These are phyloP conservation scores for Eragrostis curvula DNA, from an alignment of 176 grass and related monocot species.

Conservation along the genomic window DNA sequence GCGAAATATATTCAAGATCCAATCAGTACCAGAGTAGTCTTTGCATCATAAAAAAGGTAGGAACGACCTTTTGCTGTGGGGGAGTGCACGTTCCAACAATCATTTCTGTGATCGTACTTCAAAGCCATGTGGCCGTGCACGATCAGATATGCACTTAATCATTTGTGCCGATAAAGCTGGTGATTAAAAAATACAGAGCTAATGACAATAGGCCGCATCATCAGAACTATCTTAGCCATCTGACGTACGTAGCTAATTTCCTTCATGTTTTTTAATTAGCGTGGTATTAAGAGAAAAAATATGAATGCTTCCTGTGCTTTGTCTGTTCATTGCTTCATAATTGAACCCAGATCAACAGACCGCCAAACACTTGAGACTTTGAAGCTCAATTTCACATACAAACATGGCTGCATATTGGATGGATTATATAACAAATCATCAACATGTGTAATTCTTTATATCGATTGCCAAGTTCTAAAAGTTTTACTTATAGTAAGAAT, in stretches of 20 bases:
- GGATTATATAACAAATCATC: no score
- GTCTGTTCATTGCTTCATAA: background rate
- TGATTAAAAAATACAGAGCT: background rate
- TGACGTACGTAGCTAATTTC: background rate
- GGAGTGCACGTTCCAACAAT: constrained; percentile 21
- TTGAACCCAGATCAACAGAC: background rate
- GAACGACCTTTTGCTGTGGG: background rate
- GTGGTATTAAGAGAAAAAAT: constrained; percentile 15
- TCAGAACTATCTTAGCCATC: constrained; percentile 1
- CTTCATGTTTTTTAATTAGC: background rate
- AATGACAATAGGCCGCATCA: background rate
- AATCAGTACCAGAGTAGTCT: background rate
- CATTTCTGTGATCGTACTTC: constrained; percentile 32
- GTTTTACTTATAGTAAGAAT: no score
- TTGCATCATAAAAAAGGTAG: background rate
- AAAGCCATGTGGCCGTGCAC: constrained; percentile 34
- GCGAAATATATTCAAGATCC: background rate
- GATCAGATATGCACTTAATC: constrained; percentile 32
- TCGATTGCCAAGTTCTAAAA: no score
- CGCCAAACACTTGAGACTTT: background rate
- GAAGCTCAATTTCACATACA: no score
- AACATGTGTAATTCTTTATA: no score
- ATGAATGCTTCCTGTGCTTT: background rate
- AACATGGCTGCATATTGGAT: no score
- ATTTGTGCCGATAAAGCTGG: constrained; percentile 20